Evolutionary conservation across 73 alveolate species (phyloP), one percentile per base, ranked within the genome.

Genomic region (Paramecium tetraurelia): DNA sequence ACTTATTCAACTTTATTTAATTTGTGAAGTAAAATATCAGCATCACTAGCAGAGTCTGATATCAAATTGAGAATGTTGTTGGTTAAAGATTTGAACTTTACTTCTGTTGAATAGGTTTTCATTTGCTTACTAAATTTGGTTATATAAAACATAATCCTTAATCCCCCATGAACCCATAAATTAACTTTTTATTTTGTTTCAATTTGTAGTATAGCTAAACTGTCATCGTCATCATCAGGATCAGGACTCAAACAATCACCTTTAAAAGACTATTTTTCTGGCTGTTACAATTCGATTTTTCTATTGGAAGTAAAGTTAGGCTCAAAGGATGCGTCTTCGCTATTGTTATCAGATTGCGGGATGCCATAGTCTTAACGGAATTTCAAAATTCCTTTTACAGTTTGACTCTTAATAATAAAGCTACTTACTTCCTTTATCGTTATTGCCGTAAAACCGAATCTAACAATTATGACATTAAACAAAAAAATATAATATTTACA

Each of bases 141-240:
- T 20, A 80, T 80, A 11, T 80, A 80, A 22, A 80, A 80, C 72
- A 80, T 80, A 1, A 80, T 80, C 18, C 90, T 80, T 35, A 80
- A 80, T 12, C 90, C 90, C 12, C 90, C 90, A 41, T 80, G 72
- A 20, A 80, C 90, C 90, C 90, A 80, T 21, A 44, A 48, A 27
- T 80, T 80, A 22, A 75, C 84, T 63, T 63, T 63, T 63, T 63
- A 12, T 63, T 63, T 63, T 33, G 84, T 27, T 3, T 27, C 84
- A 12, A 63, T 50, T 22, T 31, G 5, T 27, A 63, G 41, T 48
- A 63, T 63, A 63, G 50, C 14, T 11, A 8, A 2, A 63, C 84
- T 63, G 16, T 63, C 84, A 2, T 63, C 84, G 31, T 63, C 84
- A 16, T 31, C 12, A 12, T 63, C 84, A 12, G 84, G 84, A n/a